A percentile compares a stretch with the other conserved stretches of the same genome.
These are phyloP conservation scores for Amaranthus palmeri DNA, from an alignment of 148 eudicot species.

Conservation along the genomic window DNA sequence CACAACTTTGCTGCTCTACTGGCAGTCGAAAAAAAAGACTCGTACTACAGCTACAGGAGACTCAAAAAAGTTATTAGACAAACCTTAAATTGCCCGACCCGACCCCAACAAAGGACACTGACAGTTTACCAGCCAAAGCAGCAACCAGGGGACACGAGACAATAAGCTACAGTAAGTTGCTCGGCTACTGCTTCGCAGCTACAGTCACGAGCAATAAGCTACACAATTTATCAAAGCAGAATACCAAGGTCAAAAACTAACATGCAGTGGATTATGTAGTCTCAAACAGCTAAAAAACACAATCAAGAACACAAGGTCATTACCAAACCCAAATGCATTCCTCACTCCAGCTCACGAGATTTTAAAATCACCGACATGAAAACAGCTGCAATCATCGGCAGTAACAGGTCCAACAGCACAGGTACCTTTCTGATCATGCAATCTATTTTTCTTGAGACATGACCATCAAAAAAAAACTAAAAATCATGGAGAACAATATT, in stretches of 20 bases:
- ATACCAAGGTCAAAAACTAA: slow-evolving; percentile 17
- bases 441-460: not conserved
- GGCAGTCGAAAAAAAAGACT: not conserved
- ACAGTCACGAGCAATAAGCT: slow-evolving; percentile 32
- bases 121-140: slow-evolving; percentile 13
- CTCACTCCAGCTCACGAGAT: slow-evolving; percentile 3
- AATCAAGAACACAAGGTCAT: slow-evolving; percentile 13
- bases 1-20: slow-evolving; percentile 1
- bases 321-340: slow-evolving; percentile 27
- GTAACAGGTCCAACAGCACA: slow-evolving; percentile 23
- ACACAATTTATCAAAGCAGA: slow-evolving; percentile 11
- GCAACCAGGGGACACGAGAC: slow-evolving; percentile 3
- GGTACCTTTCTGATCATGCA: slow-evolving; percentile 8
- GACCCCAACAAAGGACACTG: slow-evolving; percentile 17
- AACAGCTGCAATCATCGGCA: slow-evolving; percentile 6
- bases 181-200: slow-evolving; percentile 39
- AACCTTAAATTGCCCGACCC: not conserved
- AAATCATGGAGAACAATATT: slow-evolving; percentile 13
- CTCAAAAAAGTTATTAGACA: slow-evolving; percentile 1
- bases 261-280: not conserved
- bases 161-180: slow-evolving; percentile 18
- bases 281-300: slow-evolving; percentile 9
- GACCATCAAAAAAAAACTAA: not conserved
- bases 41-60: slow-evolving; percentile 8
- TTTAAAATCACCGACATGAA: not conserved